Evolutionary conservation across 2,329 filamentous ascomycete genomes (phyloP).

Genomic region (Fusarium nelsonii): DNA sequence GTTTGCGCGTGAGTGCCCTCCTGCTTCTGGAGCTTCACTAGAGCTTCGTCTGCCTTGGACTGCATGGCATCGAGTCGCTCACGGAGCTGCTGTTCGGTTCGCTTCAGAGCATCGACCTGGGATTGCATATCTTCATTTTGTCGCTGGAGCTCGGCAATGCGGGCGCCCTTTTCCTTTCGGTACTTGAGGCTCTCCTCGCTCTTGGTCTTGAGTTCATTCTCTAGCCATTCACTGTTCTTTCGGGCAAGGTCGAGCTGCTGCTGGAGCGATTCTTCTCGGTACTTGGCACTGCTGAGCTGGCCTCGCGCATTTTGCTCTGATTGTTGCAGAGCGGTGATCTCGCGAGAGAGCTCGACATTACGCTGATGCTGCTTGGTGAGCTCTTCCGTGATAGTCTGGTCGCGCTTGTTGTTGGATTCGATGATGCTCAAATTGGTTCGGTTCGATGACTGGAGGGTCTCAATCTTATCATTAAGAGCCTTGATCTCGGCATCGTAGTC

Average conservation of each 20-base stretch:
- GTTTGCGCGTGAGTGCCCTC: constrained; percentile 84
- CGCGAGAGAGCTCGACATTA: constrained; percentile 83
- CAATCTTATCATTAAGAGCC: constrained; percentile 83
- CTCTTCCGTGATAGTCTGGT: constrained; percentile 87
- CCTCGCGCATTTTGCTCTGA: constrained; percentile 85
- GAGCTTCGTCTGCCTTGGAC: constrained; percentile 86
- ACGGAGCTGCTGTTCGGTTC: constrained; percentile 83
- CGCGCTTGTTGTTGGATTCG: constrained; percentile 88
- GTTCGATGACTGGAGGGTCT: constrained; percentile 90
- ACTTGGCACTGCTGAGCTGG: constrained; percentile 83
- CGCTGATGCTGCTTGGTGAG: constrained; percentile 91
- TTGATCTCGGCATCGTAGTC: constrained; percentile 81
- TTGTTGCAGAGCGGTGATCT: constrained; percentile 85
- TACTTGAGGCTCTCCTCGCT: constrained; percentile 87
- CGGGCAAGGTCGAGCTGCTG: constrained; percentile 91
- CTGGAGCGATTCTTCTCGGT: constrained; percentile 88
- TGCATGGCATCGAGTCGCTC: constrained; percentile 86
- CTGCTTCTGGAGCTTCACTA: constrained; percentile 84
- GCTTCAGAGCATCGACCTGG: constrained; percentile 80
- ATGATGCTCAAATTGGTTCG: constrained; percentile 90
- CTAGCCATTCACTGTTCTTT: constrained; percentile 93
- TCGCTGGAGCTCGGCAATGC: constrained; percentile 88
- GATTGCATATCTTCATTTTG: constrained; percentile 87
- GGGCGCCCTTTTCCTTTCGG: constrained; percentile 93
- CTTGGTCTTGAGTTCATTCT: constrained; percentile 91